These are phyloP conservation scores for Botrytis fragariae DNA, from an alignment of 2,329 filamentous ascomycete species.

Conservation along the genomic window DNA sequence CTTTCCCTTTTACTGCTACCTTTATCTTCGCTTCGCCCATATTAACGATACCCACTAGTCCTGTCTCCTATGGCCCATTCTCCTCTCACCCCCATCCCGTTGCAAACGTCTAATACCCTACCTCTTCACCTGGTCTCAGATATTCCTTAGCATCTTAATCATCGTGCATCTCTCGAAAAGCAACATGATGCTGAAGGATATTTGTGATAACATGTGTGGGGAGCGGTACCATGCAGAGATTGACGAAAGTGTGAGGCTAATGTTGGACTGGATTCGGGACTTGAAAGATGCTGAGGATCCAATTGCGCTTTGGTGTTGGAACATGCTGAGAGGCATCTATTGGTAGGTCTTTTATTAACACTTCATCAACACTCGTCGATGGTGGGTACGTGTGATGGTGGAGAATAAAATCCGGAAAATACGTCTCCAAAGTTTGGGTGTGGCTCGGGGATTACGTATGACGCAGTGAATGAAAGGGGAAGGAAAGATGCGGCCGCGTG, in stretches of 20 bases:
- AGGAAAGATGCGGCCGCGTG: not conserved
- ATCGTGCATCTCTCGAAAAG: slow-evolving; percentile 54
- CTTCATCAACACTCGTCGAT: not conserved
- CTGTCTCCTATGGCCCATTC: slow-evolving; percentile 59
- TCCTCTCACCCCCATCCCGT: slow-evolving; percentile 54
- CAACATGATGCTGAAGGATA: slow-evolving; percentile 49
- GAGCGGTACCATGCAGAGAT: slow-evolving; percentile 51
- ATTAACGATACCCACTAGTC: slow-evolving; percentile 38
- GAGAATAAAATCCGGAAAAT: not conserved
- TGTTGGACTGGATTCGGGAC: slow-evolving; percentile 60
- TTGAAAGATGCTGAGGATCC: slow-evolving; percentile 51
- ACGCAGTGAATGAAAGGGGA: not conserved
- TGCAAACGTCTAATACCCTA: slow-evolving; percentile 59
- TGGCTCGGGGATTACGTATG: not conserved
- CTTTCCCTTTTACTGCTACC: not conserved
- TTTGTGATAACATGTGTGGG: slow-evolving; percentile 50
- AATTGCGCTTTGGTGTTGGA: slow-evolving; percentile 50
- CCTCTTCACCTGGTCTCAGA: slow-evolving; percentile 61
- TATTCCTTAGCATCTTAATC: slow-evolving; percentile 57
- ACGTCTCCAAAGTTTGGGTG: not conserved
- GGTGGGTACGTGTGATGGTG: no score
- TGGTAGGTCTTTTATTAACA: not conserved
- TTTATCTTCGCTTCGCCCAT: not conserved
- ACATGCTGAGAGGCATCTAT: slow-evolving; percentile 35
- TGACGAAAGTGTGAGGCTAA: slow-evolving; percentile 49